These are phyloP conservation scores for Stevia rebaudiana DNA, from an alignment of 140 eudicot genomes.

Conservation along the genomic window DNA sequence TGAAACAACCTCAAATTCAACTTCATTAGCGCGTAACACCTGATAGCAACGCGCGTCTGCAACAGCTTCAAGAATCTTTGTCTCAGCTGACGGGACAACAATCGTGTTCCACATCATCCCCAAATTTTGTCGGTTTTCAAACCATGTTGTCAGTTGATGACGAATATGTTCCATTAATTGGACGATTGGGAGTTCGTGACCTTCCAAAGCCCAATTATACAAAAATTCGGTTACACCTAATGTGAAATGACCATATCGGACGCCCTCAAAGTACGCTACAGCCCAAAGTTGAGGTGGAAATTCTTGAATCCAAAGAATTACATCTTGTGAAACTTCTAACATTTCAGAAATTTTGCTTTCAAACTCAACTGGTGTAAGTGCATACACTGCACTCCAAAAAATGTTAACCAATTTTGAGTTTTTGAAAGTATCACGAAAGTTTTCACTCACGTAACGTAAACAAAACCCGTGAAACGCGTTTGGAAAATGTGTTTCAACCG, in stretches of 20 bases:
- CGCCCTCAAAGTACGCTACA: constrained; percentile 97
- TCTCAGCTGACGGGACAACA: constrained; percentile 88
- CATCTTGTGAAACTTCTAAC: constrained; percentile 75
- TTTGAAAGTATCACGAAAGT: constrained; percentile 90
- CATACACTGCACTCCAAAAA: constrained; percentile 95
- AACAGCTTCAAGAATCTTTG: constrained; percentile 71
- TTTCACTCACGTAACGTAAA: constrained; percentile 76
- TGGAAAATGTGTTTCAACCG: constrained; percentile 90
- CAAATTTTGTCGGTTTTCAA: constrained; percentile 48
- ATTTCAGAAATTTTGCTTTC: constrained; percentile 84
- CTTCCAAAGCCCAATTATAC: constrained; percentile 86
- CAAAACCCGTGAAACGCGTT: constrained; percentile 88
- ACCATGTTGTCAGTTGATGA: constrained; percentile 63
- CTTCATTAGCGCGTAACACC: constrained; percentile 96
- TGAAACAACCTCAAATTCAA: constrained; percentile 93
- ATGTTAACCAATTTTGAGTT: constrained; percentile 85
- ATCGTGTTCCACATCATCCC: constrained; percentile 65
- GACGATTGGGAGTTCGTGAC: constrained; percentile 90
- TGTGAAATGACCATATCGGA: constrained; percentile 90
- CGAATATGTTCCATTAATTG: constrained; percentile 95
- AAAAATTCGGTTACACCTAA: constrained; percentile 61
- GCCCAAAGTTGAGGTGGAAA: constrained; percentile 92
- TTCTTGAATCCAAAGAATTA: constrained; percentile 66
- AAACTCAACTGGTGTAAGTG: constrained; percentile 78
- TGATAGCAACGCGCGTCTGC: constrained; percentile 85